Percentiles rank a stretch among this genome's conserved stretches.
phyloP scores from a whole-genome alignment of 768 basidiomycete species.

The Botryobasidium botryosum region DNA sequence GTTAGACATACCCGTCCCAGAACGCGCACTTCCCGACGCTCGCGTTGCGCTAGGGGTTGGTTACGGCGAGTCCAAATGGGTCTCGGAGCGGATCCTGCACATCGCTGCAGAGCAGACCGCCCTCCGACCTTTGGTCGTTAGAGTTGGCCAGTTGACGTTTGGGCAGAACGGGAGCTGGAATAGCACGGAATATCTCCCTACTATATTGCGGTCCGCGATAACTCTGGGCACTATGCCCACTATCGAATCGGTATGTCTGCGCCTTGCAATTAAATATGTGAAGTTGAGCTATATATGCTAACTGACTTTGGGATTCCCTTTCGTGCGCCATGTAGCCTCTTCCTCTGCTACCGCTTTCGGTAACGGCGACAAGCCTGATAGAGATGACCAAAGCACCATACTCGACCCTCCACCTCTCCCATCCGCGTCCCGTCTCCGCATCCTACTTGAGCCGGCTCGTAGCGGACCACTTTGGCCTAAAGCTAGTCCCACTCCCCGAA shows the following conservation, averaged over 20 bases:
- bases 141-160: conserved; percentile 25
- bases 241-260: background rate
- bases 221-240: background rate
- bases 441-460: conserved; percentile 10
- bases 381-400: too few relatives aligned
- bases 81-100: conserved; percentile 21
- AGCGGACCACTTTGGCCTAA: conserved; percentile 12
- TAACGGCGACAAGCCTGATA: conserved; percentile 8
- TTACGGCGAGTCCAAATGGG: conserved; percentile 24
- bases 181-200: conserved; percentile 28
- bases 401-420: conserved; percentile 14
- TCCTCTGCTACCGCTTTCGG: conserved; percentile 16
- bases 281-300: too few relatives aligned
- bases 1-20: conserved; percentile 1
- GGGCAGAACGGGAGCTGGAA: conserved; percentile 26
- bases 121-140: conserved; percentile 22
- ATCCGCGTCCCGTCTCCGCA: conserved; percentile 15
- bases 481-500: conserved; percentile 14
- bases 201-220: conserved; percentile 21
- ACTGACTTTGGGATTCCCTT: conserved; percentile 18
- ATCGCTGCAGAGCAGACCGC: conserved; percentile 18
- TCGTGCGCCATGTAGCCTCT: conserved; percentile 16
- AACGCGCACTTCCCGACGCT: conserved; percentile 7
- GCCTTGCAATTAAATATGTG: too few relatives aligned
- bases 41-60: conserved; percentile 1